A percentile compares a stretch with the other conserved stretches of the same genome.
Evolutionary conservation across 2,329 filamentous ascomycete genomes (phyloP).

Genomic region (Colletotrichum destructivum): DNA sequence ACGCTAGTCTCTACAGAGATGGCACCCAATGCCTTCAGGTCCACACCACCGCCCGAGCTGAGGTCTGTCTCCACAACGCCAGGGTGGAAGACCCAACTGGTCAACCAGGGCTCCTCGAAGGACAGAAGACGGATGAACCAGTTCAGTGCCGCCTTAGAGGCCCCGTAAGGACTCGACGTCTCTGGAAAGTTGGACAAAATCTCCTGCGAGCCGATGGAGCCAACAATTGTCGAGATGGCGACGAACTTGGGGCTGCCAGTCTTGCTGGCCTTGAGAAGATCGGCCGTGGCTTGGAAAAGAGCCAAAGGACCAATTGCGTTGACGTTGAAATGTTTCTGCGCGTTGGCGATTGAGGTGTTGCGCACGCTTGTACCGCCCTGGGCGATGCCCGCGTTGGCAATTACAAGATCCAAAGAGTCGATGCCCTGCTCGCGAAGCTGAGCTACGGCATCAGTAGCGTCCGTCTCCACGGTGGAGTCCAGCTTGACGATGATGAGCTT

Average conservation of each 20-base stretch:
- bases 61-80: constrained; percentile 45
- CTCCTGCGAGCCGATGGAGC: constrained; percentile 46
- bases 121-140: constrained; percentile 52
- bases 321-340: constrained; percentile 55
- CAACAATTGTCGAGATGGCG: constrained; percentile 46
- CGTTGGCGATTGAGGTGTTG: constrained; percentile 53
- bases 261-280: constrained; percentile 47
- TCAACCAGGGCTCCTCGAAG: constrained; percentile 52
- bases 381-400: constrained; percentile 66
- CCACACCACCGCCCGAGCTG: neutral
- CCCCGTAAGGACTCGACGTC: constrained; percentile 56
- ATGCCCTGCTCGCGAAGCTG: constrained; percentile 51
- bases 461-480: constrained; percentile 53
- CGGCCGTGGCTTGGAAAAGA: constrained; percentile 46
- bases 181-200: constrained; percentile 38
- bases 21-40: constrained; percentile 27
- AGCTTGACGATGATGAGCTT: constrained; percentile 58
- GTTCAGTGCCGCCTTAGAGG: constrained; percentile 57
- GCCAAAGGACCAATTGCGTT: constrained; percentile 51
- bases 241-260: constrained; percentile 47
- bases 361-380: constrained; percentile 50
- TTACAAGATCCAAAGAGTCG: constrained; percentile 62
- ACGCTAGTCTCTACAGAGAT: constrained; percentile 43
- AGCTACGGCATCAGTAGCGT: constrained; percentile 51
- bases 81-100: constrained; percentile 51